Evolutionary conservation across 2,329 filamentous ascomycete species (phyloP), one percentile per base, ranked within the genome.

Genomic region (Polytolypa hystricis): DNA sequence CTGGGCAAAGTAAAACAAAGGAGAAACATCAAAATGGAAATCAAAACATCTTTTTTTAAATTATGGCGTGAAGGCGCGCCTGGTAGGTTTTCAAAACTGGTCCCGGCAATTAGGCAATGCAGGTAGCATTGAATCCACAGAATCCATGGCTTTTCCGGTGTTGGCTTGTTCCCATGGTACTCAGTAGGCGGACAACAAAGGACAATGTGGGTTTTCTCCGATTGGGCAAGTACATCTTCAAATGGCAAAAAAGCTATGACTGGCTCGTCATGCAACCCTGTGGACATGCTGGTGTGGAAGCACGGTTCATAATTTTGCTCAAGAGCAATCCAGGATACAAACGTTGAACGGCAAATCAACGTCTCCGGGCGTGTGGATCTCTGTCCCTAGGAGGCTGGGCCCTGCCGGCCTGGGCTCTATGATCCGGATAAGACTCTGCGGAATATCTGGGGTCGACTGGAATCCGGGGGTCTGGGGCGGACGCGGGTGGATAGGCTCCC

Each of bases 381-480:
- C 21, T 25, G n/a, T 60, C 57, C 49, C 60, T 55, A 43, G 59
- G 47, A 47, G 55, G 52, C 41, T 60, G 59, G 47, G 57, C 55
- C 47, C 60, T 57, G 53, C 48, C 58, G 36, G 43, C 30, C 32
- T 41, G 43, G 21, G 42, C 33, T 35, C 45, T 46, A 45, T 55
- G 56, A 44, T 61, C 58, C 43, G 43, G 40, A 39, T 55, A 57
- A 31, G 40, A 33, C 42, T 63, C 60, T 45, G 58, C 55, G 40
- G 59, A 58, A 46, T 62, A 64, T 56, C 61, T 62, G 39, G 57
- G 49, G 38, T 62, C 61, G 53, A 61, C 58, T 56, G 52, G 54
- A 54, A 61, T 58, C 53, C 61, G 58, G 33, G 57, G 52, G 40
- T 63, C 60, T 42, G 60, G 50, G 48, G 57, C 56, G 46, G 57